These are phyloP conservation scores for Tricholoma matsutake DNA, from an alignment of 768 basidiomycete genomes.

Conservation along the genomic window DNA sequence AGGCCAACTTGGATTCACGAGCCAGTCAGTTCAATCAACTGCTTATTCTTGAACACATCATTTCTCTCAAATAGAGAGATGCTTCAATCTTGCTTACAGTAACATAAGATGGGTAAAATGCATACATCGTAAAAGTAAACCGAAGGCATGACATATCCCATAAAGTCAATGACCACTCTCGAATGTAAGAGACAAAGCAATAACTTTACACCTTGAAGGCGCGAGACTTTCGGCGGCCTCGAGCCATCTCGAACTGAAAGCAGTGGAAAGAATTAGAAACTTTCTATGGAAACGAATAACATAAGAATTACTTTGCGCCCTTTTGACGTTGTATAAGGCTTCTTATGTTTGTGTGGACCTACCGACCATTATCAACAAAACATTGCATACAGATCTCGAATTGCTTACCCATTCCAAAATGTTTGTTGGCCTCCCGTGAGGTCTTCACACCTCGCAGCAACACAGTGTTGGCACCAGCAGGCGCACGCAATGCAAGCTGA, in stretches of 20 bases:
- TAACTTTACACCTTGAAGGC: conserved; percentile 89
- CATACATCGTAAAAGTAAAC: conserved; percentile 24
- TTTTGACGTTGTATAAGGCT: conserved; percentile 93
- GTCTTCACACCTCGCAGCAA: conserved; percentile 91
- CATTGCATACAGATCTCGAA: background rate
- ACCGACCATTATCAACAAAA: background rate
- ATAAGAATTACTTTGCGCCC: conserved; percentile 75
- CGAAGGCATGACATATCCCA: conserved; percentile 32
- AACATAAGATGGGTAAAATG: conserved; percentile 19
- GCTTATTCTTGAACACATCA: background rate
- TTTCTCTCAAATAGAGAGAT: background rate
- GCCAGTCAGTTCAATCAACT: too few species aligned
- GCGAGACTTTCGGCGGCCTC: conserved; percentile 98
- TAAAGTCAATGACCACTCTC: conserved; percentile 28
- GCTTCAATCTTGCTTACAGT: background rate
- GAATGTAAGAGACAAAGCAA: conserved; percentile 22
- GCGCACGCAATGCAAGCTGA: conserved; percentile 92
- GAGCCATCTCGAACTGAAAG: conserved; percentile 86
- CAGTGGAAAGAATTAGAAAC: conserved; percentile 7
- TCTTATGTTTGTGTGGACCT: conserved; percentile 97
- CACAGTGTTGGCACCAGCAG: conserved; percentile 93
- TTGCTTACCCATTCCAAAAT: conserved; percentile 87
- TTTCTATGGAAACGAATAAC: background rate
- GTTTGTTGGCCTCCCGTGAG: conserved; percentile 91
- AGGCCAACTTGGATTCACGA: too few species aligned